phyloP scores from a whole-genome alignment of 345 rosid species.

The Erucastrum elatum region DNA sequence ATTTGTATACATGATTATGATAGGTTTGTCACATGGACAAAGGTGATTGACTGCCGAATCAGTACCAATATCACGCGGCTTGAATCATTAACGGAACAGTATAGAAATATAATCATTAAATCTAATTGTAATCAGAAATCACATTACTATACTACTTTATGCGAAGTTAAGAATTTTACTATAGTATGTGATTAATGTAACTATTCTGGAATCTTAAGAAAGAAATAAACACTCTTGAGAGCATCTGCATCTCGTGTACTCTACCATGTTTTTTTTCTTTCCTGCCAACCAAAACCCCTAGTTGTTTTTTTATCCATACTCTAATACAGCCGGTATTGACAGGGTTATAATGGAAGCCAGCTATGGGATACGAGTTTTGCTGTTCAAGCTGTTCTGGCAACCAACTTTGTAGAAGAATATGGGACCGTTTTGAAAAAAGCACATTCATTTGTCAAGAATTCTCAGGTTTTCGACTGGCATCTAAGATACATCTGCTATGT shows the following conservation, averaged over 20 bases:
- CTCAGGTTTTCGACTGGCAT: slow-evolving; percentile 58
- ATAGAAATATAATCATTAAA: slow-evolving; percentile 2
- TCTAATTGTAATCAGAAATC: neutral
- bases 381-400: slow-evolving; percentile 80
- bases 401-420: slow-evolving; percentile 69
- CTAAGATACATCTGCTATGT: slow-evolving; percentile 16
- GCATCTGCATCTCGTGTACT: neutral
- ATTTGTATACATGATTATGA: slow-evolving; percentile 15
- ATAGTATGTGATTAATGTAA: neutral
- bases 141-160: neutral
- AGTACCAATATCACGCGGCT: slow-evolving; percentile 21
- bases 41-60: slow-evolving; percentile 16
- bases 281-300: slow-evolving; percentile 4
- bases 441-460: slow-evolving; percentile 56
- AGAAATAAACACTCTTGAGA: slow-evolving; percentile 14
- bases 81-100: slow-evolving; percentile 15
- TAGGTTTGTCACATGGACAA: slow-evolving; percentile 6
- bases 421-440: slow-evolving; percentile 71
- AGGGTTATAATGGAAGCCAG: slow-evolving; percentile 99
- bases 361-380: slow-evolving; percentile 91
- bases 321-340: slow-evolving; percentile 43
- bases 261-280: neutral
- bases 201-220: slow-evolving; percentile 4
- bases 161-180: neutral
- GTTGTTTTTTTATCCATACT: slow-evolving; percentile 15